Base-by-base conservation (phyloP, 2,329 filamentous ascomycete genomes). In the Dryadomyces quercus-mongolicae region DNA sequence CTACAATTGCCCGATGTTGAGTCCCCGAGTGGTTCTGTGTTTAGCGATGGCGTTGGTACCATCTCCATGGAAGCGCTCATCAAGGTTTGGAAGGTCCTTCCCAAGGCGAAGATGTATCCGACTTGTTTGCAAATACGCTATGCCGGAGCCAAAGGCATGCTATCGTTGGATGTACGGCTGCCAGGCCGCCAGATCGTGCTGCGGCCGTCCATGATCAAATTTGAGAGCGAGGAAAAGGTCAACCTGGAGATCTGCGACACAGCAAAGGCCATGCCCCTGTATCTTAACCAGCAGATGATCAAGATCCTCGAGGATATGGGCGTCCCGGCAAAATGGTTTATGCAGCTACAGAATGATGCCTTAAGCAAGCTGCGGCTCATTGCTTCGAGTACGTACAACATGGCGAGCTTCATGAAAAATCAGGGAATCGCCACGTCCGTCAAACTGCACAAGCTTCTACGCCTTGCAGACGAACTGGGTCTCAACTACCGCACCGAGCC, bases 221-320 rank as follows among this genome's bases (percentile, higher is more conserved):
- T 93, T 59, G 64, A 74, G 1, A 82, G 80, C 52, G 62, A 70
- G 0, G 73, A 78, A 43, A 69, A 64, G 2, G 65, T 64, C 5
- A 76, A 84, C 51, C 71, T 92, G 1, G 86, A 85, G 56, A 87
- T 90, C 47, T 91, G 86, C 62, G 85, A 85, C 49, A 75, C 80
- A 45, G 82, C 81, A 0, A 81, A 75, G 51, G 83, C 86, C 0
- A 74, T 92, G 7, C 78, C 78, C 0, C 73, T 91, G 60, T 79
- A 82, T 18, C 74, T 94, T 1, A 94, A 94, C 62, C 81, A 85
- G 1, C 87, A 88, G 59, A 74, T 91, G 57, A 89, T 94, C 68
- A 94, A 94, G 64, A 89, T 94, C 5, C 66, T 95, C 1, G 89
- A 95, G 62, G 89, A 94, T 59, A 81, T 92, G 65, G 75, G 77